Conservation (phyloP, 129 eudicot genomes). For the Logfia minima region DNA sequence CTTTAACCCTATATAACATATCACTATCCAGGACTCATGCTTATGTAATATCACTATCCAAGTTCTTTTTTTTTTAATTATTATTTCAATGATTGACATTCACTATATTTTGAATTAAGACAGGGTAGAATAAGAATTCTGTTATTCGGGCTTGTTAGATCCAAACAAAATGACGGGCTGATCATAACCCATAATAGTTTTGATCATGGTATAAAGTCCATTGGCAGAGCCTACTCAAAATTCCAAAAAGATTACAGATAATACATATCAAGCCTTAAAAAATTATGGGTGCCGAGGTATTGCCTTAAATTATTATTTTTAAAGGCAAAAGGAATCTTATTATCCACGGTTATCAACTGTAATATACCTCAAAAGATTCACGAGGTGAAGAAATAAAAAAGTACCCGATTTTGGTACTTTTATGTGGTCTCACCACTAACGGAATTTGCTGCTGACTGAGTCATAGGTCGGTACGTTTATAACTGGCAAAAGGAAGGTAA, state of each 20-base stretch:
- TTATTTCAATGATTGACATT: not conserved
- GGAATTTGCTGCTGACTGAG: constrained; percentile 59
- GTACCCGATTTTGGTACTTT: constrained; percentile 14
- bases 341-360: constrained; percentile 36
- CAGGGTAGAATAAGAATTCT: not conserved
- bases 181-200: constrained; percentile 2
- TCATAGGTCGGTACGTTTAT: constrained; percentile 76
- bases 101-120: not conserved
- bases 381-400: constrained; percentile 9
- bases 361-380: constrained; percentile 31
- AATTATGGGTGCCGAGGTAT: constrained; percentile 9
- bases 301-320: constrained; percentile 28
- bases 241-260: constrained; percentile 38
- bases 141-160: not conserved
- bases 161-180: not conserved
- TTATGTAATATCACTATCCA: not conserved
- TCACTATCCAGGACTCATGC: not conserved
- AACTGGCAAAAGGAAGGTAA: constrained; percentile 46
- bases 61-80: too few species aligned
- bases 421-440: constrained; percentile 28
- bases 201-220: constrained; percentile 19
- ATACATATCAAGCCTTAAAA: constrained; percentile 35
- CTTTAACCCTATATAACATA: not conserved
- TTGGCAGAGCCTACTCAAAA: constrained; percentile 22
- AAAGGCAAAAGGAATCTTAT: constrained; percentile 33